Evolutionary conservation across 495 filamentous ascomycete species (phyloP).

Genomic region (Podospora pseudoanserina): DNA sequence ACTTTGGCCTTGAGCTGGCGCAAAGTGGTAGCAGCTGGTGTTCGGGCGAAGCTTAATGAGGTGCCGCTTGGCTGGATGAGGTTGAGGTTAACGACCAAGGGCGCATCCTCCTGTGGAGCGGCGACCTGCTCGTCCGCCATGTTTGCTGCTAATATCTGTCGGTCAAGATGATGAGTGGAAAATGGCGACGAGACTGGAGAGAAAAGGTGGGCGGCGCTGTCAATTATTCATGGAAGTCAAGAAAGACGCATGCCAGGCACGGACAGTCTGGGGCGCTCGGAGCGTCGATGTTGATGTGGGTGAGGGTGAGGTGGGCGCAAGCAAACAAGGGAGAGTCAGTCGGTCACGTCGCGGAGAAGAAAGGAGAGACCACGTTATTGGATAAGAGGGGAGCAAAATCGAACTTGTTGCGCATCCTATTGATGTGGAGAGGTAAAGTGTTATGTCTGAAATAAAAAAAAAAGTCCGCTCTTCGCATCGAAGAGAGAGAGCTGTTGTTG

Average conservation of each 20-base stretch:
- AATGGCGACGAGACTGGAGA: neutral
- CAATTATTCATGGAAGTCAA: neutral
- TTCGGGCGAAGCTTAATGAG: slow-evolving; percentile 50
- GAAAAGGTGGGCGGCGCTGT: neutral
- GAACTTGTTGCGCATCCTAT: neutral
- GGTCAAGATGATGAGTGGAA: neutral
- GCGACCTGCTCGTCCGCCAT: neutral
- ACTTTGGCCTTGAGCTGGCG: slow-evolving; percentile 60
- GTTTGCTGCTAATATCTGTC: neutral
- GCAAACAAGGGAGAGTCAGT: neutral
- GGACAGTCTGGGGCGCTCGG: neutral
- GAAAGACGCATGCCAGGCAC: neutral
- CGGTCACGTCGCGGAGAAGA: neutral
- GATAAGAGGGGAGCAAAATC: neutral
- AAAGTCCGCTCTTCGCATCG: neutral
- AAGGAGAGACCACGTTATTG: neutral
- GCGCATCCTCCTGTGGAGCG: slow-evolving; percentile 9
- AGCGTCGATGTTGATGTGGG: neutral
- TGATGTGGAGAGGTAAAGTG: neutral
- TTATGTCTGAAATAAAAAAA: neutral
- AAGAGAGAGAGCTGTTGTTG: neutral
- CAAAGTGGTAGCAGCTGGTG: slow-evolving; percentile 56
- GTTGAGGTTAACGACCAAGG: slow-evolving; percentile 51
- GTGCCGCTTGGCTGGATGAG: slow-evolving; percentile 56
- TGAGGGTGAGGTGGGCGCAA: neutral